A percentile compares a stretch with the other conserved stretches of the same genome.
These are phyloP conservation scores for Malus sylvestris DNA, from an alignment of 306 rosid species.

Conservation along the genomic window DNA sequence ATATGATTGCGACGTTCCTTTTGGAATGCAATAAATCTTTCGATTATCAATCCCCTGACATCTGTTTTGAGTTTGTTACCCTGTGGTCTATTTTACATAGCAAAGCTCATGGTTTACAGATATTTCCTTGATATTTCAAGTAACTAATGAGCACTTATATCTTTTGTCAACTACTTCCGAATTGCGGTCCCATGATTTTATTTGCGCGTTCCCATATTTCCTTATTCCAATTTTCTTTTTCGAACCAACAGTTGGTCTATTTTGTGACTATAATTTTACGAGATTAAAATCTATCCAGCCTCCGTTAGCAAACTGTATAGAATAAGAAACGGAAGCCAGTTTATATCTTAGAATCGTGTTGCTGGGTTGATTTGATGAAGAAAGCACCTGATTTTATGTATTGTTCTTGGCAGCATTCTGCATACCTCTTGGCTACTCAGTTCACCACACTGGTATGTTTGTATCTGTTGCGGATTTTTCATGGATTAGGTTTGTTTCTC, in stretches of 20 bases:
- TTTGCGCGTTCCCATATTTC: neutral
- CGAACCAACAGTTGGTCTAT: neutral
- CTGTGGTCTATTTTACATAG: neutral
- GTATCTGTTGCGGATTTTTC: neutral
- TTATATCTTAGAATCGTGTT: neutral
- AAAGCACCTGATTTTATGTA: neutral
- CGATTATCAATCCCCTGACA: neutral
- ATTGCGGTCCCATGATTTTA: neutral
- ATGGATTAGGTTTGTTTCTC: neutral
- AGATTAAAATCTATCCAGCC: too few relatives aligned
- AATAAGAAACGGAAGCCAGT: neutral
- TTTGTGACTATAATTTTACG: neutral
- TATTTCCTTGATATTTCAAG: neutral
- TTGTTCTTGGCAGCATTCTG: constrained; percentile 19
- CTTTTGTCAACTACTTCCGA: neutral
- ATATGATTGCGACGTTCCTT: neutral
- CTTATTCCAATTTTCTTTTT: neutral
- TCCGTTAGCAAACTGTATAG: too few relatives aligned
- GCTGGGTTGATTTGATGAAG: neutral
- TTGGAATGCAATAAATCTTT: neutral
- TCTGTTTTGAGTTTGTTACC: neutral
- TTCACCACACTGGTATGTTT: constrained; percentile 29
- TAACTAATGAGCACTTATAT: neutral
- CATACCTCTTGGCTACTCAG: constrained; percentile 22
- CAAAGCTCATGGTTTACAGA: neutral